A percentile compares a stretch with the other conserved stretches of the same genome.
Conservation (phyloP, 768 basidiomycete species). For the Pleurotus platypus region DNA sequence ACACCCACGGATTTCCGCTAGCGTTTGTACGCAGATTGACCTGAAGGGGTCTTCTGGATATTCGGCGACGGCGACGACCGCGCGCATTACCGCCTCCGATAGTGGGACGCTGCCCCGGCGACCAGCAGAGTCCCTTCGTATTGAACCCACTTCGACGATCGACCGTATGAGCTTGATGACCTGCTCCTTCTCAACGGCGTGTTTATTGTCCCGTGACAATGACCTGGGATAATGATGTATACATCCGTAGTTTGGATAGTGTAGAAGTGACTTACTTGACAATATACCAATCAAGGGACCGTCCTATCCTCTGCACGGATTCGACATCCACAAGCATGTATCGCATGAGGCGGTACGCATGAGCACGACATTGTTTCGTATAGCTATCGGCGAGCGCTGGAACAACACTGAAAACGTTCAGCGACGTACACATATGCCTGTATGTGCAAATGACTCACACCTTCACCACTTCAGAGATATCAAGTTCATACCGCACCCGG, state of each 20-base stretch:
- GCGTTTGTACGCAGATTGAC: constrained; percentile 76
- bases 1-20: constrained; percentile 83
- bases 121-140: constrained; percentile 41
- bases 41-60: constrained; percentile 88
- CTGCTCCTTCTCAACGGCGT: constrained; percentile 89
- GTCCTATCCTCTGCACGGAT: constrained; percentile 63
- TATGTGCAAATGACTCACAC: constrained; percentile 46
- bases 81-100: constrained; percentile 77
- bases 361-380: constrained; percentile 71
- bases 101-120: constrained; percentile 52
- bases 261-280: constrained; percentile 58
- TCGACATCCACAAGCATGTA: constrained; percentile 70
- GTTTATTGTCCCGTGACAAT: constrained; percentile 81
- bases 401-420: constrained; percentile 53
- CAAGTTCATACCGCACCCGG: constrained; percentile 74
- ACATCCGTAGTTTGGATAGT: constrained; percentile 6
- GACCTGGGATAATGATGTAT: constrained; percentile 43
- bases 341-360: constrained; percentile 81
- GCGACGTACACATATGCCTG: neutral
- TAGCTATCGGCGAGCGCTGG: constrained; percentile 75
- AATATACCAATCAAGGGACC: constrained; percentile 84
- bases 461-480: constrained; percentile 64
- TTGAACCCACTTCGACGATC: constrained; percentile 74
- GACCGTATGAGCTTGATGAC: constrained; percentile 85
- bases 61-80: constrained; percentile 91